Base-by-base conservation (phyloP, 169 alveolate species). In the Plasmodium blacklocki region DNA sequence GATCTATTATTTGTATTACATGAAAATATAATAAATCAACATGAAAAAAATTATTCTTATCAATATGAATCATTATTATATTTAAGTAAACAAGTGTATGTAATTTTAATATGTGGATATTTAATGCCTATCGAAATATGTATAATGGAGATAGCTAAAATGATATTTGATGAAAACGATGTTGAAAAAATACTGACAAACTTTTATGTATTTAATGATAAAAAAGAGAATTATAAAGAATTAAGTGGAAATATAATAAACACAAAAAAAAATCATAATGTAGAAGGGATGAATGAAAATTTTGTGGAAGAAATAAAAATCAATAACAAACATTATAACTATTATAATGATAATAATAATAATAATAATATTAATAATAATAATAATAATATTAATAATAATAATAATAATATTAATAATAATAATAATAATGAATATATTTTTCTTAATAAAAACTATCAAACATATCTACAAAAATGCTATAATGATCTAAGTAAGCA, bases 71-170 rank as follows among this genome's bases (percentile, higher is more conserved):
- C 89, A 19, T 78, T 78, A 23, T 63, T 66, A 71, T 49, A 64
- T 58, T 21, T 78, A 43, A 59, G 62, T 3, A 78, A 78, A 78
- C 52, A 64, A 64, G 45, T 78, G 11, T 64, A 43, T 45, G 23
- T 78, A 64, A 78, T 78, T 21, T 64, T 78, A 21, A 78, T 70
- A 21, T 78, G 89, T 45, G 89, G 89, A 54, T 78, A 78, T 78
- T 78, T 78, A 66, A 78, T 66, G 89, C 78, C 89, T 70, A n/a
- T 78, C 8, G 58, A 52, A 52, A n/a, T n/a, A 39, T 18, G 12
- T 67, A 52, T 78, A 14, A 21, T 58, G 3, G 89, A 78, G 12
- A 70, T 64, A 59, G 89, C 89, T 52, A 54, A 74, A 59, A 50
- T 74, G 19, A 15, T 54, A 8, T 19, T 74, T 60, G 73, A 74